Percentiles rank a stretch among this genome's conserved stretches.
These are phyloP conservation scores for Pseudogymnoascus verrucosus DNA, from an alignment of 2,329 filamentous ascomycete species.

Conservation along the genomic window DNA sequence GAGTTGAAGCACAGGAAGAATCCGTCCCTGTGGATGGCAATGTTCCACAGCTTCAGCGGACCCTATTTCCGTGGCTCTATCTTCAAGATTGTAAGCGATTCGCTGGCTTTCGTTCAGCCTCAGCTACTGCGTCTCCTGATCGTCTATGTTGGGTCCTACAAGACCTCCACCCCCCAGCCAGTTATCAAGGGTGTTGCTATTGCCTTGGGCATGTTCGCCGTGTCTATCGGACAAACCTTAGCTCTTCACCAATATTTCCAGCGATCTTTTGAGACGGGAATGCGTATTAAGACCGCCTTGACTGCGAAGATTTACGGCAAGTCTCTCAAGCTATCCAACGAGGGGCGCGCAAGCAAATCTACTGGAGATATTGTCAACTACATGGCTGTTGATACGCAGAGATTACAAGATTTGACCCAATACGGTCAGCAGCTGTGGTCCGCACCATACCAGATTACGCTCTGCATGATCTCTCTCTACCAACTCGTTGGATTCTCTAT, in stretches of 20 bases:
- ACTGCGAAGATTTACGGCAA: constrained; percentile 91
- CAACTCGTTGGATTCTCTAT: constrained; percentile 92
- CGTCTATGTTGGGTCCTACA: constrained; percentile 73
- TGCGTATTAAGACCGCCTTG: constrained; percentile 89
- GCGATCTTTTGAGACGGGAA: constrained; percentile 85
- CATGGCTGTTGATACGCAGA: constrained; percentile 97
- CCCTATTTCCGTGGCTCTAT: constrained; percentile 74
- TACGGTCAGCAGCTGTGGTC: constrained; percentile 96
- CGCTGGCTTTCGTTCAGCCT: constrained; percentile 81
- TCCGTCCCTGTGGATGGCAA: constrained; percentile 78
- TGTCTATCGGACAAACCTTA: constrained; percentile 77
- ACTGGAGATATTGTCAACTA: constrained; percentile 99
- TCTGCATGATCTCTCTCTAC: constrained; percentile 95
- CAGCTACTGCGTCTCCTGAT: constrained; percentile 83
- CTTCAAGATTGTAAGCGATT: constrained; percentile 85
- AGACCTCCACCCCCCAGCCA: constrained; percentile 56
- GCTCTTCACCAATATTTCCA: constrained; percentile 98
- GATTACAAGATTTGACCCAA: constrained; percentile 88
- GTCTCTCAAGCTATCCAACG: constrained; percentile 81
- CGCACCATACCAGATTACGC: constrained; percentile 87
- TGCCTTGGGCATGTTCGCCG: constrained; percentile 82
- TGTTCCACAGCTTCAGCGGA: constrained; percentile 76
- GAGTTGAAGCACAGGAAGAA: constrained; percentile 59
- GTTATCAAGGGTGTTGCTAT: constrained; percentile 79
- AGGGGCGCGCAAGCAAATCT: constrained; percentile 78